Evolutionary conservation across 148 eudicot genomes (phyloP), one percentile per base, ranked within the genome.

Genomic region (Chenopodium album): DNA sequence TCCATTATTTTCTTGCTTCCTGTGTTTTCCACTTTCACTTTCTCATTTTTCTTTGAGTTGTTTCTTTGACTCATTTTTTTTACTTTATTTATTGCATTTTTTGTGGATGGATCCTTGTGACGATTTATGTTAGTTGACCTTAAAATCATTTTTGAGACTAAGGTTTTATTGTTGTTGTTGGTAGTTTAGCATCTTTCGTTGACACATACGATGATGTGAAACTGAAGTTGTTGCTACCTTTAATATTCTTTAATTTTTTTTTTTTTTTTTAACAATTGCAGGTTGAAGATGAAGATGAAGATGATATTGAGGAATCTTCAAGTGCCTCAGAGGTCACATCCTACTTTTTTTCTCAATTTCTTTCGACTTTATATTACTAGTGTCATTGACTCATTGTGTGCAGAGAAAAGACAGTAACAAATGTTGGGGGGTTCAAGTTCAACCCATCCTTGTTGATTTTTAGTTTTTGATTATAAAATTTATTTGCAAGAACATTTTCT

Each of bases 281-380:
- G 76, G 94, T 82, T 60, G 94, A 88, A 47, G 92, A 92, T 60
- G 94, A 88, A 47, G 92, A 92, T 60, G 94, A 88, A 47, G 93
- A 92, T 81, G 94, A 91, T 68, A 92, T 91, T 74, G 93, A 92
- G 87, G 94, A 92, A 52, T 84, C 87, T 79, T 86, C 94, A 82
- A 91, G 88, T 85, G 23, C 90, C 81, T 86, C 90, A 14, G 82
- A 91, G 93, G 94, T 92, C 23, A 78, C 83, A 64, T 64, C 31
- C 67, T 65, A 59, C 48, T 63, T 68, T 60, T 52, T 52, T 69
- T 62, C 54, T 46, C 37, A 22, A 16, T 76, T 44, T 20, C 69
- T 19, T 69, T 7, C 3, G 60, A 50, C 23, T 41, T 41, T 41
- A 41, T 41, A 37, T 37, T 37, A 41, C 3, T 10, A 71, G 47